Evolutionary conservation across 2,329 filamentous ascomycete genomes (phyloP), one percentile per base, ranked within the genome.

Genomic region (Pseudocercospora musae): DNA sequence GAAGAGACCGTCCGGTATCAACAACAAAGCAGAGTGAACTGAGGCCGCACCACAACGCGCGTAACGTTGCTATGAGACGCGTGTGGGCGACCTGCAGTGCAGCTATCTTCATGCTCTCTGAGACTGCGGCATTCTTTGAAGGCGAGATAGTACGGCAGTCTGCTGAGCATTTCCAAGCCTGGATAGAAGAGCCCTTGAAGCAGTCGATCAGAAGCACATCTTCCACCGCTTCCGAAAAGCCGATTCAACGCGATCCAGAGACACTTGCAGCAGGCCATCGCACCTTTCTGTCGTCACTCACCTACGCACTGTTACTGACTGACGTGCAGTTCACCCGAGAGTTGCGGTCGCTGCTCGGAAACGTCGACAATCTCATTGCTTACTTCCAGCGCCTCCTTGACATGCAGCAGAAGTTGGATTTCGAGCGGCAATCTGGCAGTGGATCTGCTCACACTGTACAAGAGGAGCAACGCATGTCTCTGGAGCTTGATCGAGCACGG

Each of bases 31-130:
- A 91, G 15, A 80, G 79, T 25, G 78, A 84, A 21, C 82, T 90
- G 10, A 85, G 92, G 27, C 78, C 85, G 68, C 84, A 90, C 56
- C 85, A 87, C 68, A 85, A 86, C 25, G 73, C 79, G 15, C 84
- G 94, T 18, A 83, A 85, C 4, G 81, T 82, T 33, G 83, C 85
- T 0, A 89, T 96, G 83, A 87, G 95, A 15, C 89, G 87, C 66
- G 85, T 94, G 0, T 99, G 95, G 95, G 94, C 92, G 0, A 96
- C 91, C 0, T 89, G 90, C 69, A 92, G 90, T 71, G 90, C 92
- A 2, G 89, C 91, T 1, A 85, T 96, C 3, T 97, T 96, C 78
- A 90, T 98, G 69, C 81, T 98, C 3, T 91, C 90, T 0, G 93
- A 97, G 74, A 89, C 91, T 13, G 90, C 94, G 68, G 87, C 87